Evolutionary conservation across 495 filamentous ascomycete genomes (phyloP).

Genomic region (Penicillium arizonense): DNA sequence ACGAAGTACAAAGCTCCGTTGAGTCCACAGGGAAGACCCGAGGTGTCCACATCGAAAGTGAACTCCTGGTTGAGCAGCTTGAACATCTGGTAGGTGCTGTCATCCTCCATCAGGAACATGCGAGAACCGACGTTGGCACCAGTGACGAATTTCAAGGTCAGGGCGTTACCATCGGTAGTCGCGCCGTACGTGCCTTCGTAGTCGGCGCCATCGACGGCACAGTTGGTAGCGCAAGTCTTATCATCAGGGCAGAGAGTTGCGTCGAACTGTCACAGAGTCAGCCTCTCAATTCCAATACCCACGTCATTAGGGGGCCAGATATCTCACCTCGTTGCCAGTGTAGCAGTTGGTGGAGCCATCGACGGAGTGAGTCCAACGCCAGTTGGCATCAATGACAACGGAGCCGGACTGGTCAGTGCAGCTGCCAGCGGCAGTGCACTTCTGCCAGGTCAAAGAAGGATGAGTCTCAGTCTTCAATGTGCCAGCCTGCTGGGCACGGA

Average conservation of each 20-base stretch:
- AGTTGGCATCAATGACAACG: conserved; percentile 65
- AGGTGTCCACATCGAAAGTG: conserved; percentile 67
- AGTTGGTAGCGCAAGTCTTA: conserved; percentile 54
- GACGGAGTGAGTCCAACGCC: conserved; percentile 58
- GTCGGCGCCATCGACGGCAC: conserved; percentile 60
- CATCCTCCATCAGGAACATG: conserved; percentile 57
- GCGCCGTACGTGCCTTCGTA: conserved; percentile 58
- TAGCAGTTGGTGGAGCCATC: conserved; percentile 63
- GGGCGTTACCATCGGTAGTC: conserved; percentile 47
- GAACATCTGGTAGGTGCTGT: conserved; percentile 58
- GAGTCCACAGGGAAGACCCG: conserved; percentile 63
- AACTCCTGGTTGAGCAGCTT: conserved; percentile 62
- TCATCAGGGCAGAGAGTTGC: conserved; percentile 52
- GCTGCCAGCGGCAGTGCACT: conserved; percentile 49
- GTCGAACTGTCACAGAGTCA: conserved; percentile 40
- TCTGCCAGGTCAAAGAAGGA: conserved; percentile 56
- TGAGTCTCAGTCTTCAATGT: conserved; percentile 56
- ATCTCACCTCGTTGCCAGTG: conserved; percentile 45
- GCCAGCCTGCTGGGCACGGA: conserved; percentile 54
- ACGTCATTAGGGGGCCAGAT: neutral
- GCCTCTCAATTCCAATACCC: neutral
- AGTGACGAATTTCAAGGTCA: conserved; percentile 58
- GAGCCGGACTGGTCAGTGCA: conserved; percentile 52
- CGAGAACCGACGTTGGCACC: conserved; percentile 53
- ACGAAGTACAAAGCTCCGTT: conserved; percentile 73